These are phyloP conservation scores for Trichoderma sp. DNA, from an alignment of 2,329 filamentous ascomycete genomes.

Conservation along the genomic window DNA sequence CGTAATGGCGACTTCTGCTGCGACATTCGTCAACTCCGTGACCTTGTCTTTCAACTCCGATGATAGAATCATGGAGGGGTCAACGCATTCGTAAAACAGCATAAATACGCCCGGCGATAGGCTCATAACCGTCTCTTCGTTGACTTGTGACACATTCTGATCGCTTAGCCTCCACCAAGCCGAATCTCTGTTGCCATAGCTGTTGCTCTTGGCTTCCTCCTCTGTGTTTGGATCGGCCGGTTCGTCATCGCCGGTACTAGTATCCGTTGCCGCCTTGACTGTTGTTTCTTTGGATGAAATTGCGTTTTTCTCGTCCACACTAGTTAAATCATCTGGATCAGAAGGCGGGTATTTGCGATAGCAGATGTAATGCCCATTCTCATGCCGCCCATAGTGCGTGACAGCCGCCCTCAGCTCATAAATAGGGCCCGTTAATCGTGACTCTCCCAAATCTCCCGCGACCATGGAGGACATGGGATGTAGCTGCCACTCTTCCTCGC, in stretches of 20 bases:
- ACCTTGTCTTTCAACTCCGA: slow-evolving; percentile 31
- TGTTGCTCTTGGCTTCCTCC: neutral
- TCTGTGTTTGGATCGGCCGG: slow-evolving; percentile 1
- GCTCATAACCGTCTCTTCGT: slow-evolving; percentile 70
- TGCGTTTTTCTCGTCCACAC: neutral
- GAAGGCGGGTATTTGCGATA: slow-evolving; percentile 69
- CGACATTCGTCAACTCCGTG: slow-evolving; percentile 30
- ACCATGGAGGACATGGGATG: slow-evolving; percentile 75
- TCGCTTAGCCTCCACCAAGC: slow-evolving; percentile 93
- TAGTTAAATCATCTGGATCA: slow-evolving; percentile 18
- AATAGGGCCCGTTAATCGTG: slow-evolving; percentile 57
- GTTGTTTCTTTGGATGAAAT: neutral
- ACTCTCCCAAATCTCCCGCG: slow-evolving; percentile 53
- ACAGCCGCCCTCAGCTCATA: slow-evolving; percentile 84
- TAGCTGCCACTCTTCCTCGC: slow-evolving; percentile 68
- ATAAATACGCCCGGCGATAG: slow-evolving; percentile 85
- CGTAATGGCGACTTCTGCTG: neutral
- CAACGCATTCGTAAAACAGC: slow-evolving; percentile 88
- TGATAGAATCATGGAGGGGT: slow-evolving; percentile 51
- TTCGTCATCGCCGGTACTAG: slow-evolving; percentile 18
- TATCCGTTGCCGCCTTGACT: neutral
- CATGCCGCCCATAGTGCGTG: slow-evolving; percentile 86
- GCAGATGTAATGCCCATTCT: slow-evolving; percentile 95
- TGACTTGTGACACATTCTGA: slow-evolving; percentile 74
- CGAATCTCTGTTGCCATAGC: slow-evolving; percentile 9